Evolutionary conservation across 306 rosid genomes (phyloP), one percentile per base, ranked within the genome.

Genomic region (Quercus bicolor): DNA sequence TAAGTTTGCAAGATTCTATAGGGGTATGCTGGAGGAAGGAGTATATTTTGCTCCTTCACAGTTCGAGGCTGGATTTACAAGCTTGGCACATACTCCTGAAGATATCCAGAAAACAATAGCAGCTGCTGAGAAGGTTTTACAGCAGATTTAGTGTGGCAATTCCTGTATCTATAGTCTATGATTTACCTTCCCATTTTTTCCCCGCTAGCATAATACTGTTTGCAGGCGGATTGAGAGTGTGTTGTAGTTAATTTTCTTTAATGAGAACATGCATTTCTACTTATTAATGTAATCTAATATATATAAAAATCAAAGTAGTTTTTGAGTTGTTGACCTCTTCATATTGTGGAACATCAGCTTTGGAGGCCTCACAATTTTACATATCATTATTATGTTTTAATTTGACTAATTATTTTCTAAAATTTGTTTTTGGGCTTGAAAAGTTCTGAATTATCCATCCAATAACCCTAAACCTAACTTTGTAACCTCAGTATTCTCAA

Each of bases 31-130:
- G 84, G 97, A 89, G 48, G 96, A 95, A 89, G 99, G 98, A 34
- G 96, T 95, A 13, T 95, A 95, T 74, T 85, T 95, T 66, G 98
- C 99, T 70, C 99, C 99, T 59, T 95, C 99, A 15, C 98, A 93
- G 86, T 95, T 93, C 69, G 99, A 95, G 87, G 99, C 99, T 72
- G 99, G 99, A 31, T 95, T 95, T 81, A 95, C 99, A 40, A 95
- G 99, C 84, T 89, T 95, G 91, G 97, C 98, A 2, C 99, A 93
- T 76, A 77, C 91, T 73, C 73, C 93, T 31, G 96, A 87, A 51
- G 99, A 95, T 84, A 90, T 95, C 14, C 86, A 93, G 70, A 87
- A 89, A 62, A 95, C 99, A 0, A 90, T 93, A 76, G 98, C 98
- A 6, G 99, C 99, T 23, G 98, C 98, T 2, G 99, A 95, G 86